Conservation (phyloP, 2,329 filamentous ascomycete species). For the Pseudogymnoascus pannorum region DNA sequence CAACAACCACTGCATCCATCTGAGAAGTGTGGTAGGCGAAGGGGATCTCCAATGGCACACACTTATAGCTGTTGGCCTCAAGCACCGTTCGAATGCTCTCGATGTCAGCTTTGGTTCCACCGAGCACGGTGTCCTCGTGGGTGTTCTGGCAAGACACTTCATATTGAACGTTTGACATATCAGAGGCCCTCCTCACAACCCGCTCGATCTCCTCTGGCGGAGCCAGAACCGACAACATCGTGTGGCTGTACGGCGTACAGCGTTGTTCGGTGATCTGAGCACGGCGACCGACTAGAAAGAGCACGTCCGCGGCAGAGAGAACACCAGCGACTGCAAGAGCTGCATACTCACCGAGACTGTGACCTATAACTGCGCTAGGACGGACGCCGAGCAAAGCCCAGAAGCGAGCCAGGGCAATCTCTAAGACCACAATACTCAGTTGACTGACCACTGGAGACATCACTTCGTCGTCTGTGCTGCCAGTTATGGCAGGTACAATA, state of each 20-base stretch:
- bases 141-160: constrained; percentile 64
- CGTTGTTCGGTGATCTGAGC: constrained; percentile 56
- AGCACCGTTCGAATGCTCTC: too few relatives aligned
- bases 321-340: constrained; percentile 65
- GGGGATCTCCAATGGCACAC: constrained; percentile 53
- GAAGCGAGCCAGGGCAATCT: constrained; percentile 46
- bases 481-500: constrained; percentile 32
- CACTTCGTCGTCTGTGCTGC: constrained; percentile 13
- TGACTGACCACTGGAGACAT: constrained; percentile 38
- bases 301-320: constrained; percentile 59
- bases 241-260: constrained; percentile 60
- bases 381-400: constrained; percentile 47
- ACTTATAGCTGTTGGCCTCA: constrained; percentile 22
- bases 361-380: constrained; percentile 48
- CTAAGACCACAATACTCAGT: constrained; percentile 42
- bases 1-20: constrained; percentile 52
- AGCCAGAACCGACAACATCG: constrained; percentile 50
- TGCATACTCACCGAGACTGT: constrained; percentile 62
- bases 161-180: too few relatives aligned
- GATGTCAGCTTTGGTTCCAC: constrained; percentile 53
- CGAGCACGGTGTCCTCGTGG: constrained; percentile 65
- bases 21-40: constrained; percentile 60
- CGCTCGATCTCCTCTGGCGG: constrained; percentile 37
- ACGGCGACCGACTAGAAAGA: constrained; percentile 62
- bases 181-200: constrained; percentile 41